Evolutionary conservation across 2,329 filamentous ascomycete species (phyloP).

Genomic region (Alternaria consortialis): DNA sequence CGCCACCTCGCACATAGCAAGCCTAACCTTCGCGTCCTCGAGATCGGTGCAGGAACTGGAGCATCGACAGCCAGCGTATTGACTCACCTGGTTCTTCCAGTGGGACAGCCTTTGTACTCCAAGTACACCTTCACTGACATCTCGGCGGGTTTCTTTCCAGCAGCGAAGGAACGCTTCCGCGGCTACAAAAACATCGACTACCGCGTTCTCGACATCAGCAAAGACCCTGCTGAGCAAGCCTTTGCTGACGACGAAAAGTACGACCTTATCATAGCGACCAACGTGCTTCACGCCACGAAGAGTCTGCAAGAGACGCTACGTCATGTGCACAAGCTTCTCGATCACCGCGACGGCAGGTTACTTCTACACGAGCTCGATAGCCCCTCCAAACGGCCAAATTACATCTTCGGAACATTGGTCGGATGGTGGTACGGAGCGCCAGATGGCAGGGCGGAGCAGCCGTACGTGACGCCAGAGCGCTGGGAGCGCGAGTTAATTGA

Average conservation of each 20-base stretch:
- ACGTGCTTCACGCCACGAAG: neutral
- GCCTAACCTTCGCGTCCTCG: conserved; percentile 7
- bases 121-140: conserved; percentile 2
- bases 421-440: conserved; percentile 50
- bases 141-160: conserved; percentile 17
- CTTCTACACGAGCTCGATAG: conserved; percentile 53
- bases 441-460: conserved; percentile 39
- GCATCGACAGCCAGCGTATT: neutral
- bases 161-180: conserved; percentile 4
- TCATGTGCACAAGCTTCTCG: conserved; percentile 18
- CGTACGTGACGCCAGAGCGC: conserved; percentile 33
- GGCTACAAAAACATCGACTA: conserved; percentile 1
- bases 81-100: neutral
- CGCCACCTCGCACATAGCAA: conserved; percentile 10
- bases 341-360: conserved; percentile 54
- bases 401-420: conserved; percentile 43
- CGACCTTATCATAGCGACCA: conserved; percentile 27
- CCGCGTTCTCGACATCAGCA: conserved; percentile 16
- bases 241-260: conserved; percentile 16
- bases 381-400: conserved; percentile 11
- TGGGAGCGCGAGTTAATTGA: conserved; percentile 46
- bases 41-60: conserved; percentile 13
- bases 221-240: conserved; percentile 18
- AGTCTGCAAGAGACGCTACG: neutral
- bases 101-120: neutral